Evolutionary conservation across 176 grass and related monocot genomes (phyloP).

Genomic region (Phoenix roebelenii): DNA sequence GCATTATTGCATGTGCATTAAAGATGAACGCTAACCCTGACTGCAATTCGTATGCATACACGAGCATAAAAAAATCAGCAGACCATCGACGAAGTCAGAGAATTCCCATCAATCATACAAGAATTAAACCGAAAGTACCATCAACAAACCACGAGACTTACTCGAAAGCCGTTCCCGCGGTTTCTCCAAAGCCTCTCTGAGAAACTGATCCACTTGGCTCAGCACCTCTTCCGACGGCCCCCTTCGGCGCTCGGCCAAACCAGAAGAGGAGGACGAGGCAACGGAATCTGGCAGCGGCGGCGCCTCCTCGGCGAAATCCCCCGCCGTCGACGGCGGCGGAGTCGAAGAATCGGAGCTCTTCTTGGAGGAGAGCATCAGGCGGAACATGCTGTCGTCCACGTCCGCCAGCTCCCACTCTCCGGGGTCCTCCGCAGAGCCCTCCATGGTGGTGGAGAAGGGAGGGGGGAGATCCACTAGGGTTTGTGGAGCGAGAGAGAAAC

Average conservation of each 20-base stretch:
- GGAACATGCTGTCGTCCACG: slow-evolving; percentile 59
- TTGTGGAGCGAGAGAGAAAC: slow-evolving; percentile 9
- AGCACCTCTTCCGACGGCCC: slow-evolving; percentile 24
- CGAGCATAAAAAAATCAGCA: too few relatives aligned
- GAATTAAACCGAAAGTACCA: not conserved
- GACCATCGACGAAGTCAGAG: too few relatives aligned
- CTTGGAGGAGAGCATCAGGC: slow-evolving; percentile 51
- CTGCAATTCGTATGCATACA: too few relatives aligned
- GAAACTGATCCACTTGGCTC: slow-evolving; percentile 80
- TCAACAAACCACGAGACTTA: slow-evolving; percentile 9
- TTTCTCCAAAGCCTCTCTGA: slow-evolving; percentile 91
- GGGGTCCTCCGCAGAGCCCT: slow-evolving; percentile 9
- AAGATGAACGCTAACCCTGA: too few relatives aligned
- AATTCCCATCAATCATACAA: too few relatives aligned
- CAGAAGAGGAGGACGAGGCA: slow-evolving; percentile 14
- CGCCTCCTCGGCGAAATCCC: too few relatives aligned
- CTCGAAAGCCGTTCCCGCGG: slow-evolving; percentile 77
- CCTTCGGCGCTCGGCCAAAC: slow-evolving; percentile 26
- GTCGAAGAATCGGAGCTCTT: slow-evolving; percentile 7
- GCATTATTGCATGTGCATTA: too few relatives aligned
- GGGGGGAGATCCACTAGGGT: not conserved
- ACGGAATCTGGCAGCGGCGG: not conserved
- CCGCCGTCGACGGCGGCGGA: too few relatives aligned
- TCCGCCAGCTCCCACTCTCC: slow-evolving; percentile 76
- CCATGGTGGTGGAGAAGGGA: slow-evolving; percentile 11